Evolutionary conservation across 2,329 filamentous ascomycete species (phyloP).

Genomic region (Colletotrichum musae): DNA sequence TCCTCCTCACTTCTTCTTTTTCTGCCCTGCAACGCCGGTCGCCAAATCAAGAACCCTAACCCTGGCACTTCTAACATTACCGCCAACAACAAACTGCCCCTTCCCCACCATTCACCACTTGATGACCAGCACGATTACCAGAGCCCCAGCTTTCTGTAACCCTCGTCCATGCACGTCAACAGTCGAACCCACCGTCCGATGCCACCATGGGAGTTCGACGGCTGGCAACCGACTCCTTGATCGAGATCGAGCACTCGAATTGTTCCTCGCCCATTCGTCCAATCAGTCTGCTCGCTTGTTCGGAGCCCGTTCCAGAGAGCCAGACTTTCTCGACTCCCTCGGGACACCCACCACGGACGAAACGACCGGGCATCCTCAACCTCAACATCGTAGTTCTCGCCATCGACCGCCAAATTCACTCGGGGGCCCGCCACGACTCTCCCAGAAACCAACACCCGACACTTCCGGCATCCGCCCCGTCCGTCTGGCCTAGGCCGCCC

Average conservation of each 20-base stretch:
- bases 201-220: slow-evolving; percentile 22
- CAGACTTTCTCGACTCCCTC: neutral
- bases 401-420: slow-evolving; percentile 12
- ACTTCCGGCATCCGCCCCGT: slow-evolving; percentile 34
- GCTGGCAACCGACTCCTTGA: slow-evolving; percentile 9
- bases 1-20: neutral
- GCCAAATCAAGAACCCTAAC: slow-evolving; percentile 18
- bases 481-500: slow-evolving; percentile 11
- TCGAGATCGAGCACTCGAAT: slow-evolving; percentile 33
- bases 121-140: neutral
- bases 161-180: slow-evolving; percentile 37
- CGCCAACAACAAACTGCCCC: slow-evolving; percentile 22
- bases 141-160: slow-evolving; percentile 8
- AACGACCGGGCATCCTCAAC: slow-evolving; percentile 8
- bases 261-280: slow-evolving; percentile 6
- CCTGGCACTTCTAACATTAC: slow-evolving; percentile 19
- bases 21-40: slow-evolving; percentile 10
- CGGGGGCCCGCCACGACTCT: slow-evolving; percentile 16
- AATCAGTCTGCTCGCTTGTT: slow-evolving; percentile 21
- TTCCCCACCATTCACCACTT: slow-evolving; percentile 6
- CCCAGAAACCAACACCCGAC: slow-evolving; percentile 35
- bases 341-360: slow-evolving; percentile 17
- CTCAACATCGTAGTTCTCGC: slow-evolving; percentile 10
- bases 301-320: slow-evolving; percentile 20
- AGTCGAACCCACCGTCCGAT: slow-evolving; percentile 33